Conservation (phyloP, 345 rosid genomes). For the Hirschfeldia incana region DNA sequence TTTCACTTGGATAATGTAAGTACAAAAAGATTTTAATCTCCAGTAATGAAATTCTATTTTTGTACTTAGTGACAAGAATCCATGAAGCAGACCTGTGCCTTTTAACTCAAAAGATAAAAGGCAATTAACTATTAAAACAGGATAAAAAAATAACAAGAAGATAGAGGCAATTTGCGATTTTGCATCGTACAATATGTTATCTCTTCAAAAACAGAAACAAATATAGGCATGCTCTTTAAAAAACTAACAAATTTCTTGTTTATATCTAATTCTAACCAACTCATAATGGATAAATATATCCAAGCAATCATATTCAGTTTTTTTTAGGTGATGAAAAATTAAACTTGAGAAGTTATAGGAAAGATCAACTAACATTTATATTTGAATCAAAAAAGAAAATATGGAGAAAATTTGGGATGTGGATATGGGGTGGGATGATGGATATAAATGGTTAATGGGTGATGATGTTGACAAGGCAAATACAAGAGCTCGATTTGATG, state of each 20-base stretch:
- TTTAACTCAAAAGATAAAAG: neutral
- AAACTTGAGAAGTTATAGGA: neutral
- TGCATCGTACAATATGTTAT: neutral
- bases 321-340: neutral
- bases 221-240: too few species aligned
- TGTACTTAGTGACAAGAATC: neutral
- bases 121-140: neutral
- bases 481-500: slow-evolving; percentile 32
- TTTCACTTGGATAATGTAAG: neutral
- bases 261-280: neutral
- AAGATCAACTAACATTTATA: neutral
- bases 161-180: too few species aligned
- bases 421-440: neutral
- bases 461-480: slow-evolving; percentile 34
- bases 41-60: neutral
- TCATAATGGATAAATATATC: neutral
- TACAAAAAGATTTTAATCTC: neutral
- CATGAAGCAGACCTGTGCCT: neutral
- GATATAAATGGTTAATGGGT: slow-evolving; percentile 19
- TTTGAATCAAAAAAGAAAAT: neutral
- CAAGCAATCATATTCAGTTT: neutral
- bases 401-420: neutral
- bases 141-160: too few species aligned
- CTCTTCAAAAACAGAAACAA: neutral
- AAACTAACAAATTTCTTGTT: neutral